These are phyloP conservation scores for Cladosporium sp. DNA, from an alignment of 2,329 filamentous ascomycete genomes.

Conservation along the genomic window DNA sequence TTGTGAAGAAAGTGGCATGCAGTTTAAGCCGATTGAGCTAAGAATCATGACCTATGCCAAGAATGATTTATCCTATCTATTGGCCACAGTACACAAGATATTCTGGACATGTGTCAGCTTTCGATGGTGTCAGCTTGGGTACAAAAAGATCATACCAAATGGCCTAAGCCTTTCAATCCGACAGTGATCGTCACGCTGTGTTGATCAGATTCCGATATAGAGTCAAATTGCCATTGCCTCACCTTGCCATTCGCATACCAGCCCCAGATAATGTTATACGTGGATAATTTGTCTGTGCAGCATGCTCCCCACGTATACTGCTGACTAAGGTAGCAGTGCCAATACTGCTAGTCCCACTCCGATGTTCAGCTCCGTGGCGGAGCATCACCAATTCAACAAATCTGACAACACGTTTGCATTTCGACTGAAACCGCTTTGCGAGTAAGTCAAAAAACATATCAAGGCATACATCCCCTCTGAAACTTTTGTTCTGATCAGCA, in stretches of 20 bases:
- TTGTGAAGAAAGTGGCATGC: neutral
- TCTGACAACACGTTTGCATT: neutral
- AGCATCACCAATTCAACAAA: neutral
- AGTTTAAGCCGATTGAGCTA: neutral
- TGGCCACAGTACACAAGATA: neutral
- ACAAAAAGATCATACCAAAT: neutral
- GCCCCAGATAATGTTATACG: neutral
- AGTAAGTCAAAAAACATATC: neutral
- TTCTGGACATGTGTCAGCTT: neutral
- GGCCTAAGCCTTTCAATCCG: neutral
- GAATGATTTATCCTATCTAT: neutral
- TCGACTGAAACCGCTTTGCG: neutral
- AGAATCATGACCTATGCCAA: neutral
- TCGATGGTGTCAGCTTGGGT: neutral
- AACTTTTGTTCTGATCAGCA: neutral
- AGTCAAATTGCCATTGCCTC: neutral
- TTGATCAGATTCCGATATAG: neutral
- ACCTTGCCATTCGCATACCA: neutral
- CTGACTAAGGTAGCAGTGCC: neutral
- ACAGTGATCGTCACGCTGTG: neutral
- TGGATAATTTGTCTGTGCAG: neutral
- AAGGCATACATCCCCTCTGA: neutral
- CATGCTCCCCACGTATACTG: neutral
- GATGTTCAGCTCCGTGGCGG: neutral
- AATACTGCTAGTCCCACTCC: neutral